Percentiles rank a stretch among this genome's conserved stretches.
These are phyloP conservation scores for Tremella fuciformis DNA, from an alignment of 768 basidiomycete genomes.

Conservation along the genomic window DNA sequence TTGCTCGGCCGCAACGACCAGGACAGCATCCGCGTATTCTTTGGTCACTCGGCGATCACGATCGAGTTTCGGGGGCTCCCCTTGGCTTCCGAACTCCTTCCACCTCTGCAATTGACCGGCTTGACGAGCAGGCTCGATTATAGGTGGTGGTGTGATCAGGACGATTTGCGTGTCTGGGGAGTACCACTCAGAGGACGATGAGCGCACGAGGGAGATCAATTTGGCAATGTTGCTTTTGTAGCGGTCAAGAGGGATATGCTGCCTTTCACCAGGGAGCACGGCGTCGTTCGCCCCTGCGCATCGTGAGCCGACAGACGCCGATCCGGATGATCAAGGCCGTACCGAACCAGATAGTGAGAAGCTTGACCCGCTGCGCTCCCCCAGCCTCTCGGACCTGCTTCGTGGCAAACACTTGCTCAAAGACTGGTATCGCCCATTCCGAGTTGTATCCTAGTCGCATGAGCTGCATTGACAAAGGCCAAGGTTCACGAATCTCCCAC, in stretches of 20 bases:
- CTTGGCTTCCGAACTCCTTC: conserved; percentile 58
- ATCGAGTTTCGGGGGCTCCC: conserved; percentile 60
- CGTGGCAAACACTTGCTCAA: conserved; percentile 68
- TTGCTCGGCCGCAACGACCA: conserved; percentile 60
- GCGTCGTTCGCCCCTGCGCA: conserved; percentile 66
- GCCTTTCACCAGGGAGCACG: conserved; percentile 61
- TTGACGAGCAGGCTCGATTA: conserved; percentile 52
- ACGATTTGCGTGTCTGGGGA: conserved; percentile 72
- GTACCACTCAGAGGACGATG: conserved; percentile 63
- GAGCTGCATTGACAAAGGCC: neutral
- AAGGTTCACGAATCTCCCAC: neutral
- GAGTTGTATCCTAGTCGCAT: conserved; percentile 62
- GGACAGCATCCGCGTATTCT: conserved; percentile 69
- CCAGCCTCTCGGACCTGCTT: conserved; percentile 55
- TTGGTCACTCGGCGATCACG: conserved; percentile 64
- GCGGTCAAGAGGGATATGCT: conserved; percentile 70
- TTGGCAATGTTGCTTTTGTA: conserved; percentile 65
- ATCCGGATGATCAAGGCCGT: conserved; percentile 33
- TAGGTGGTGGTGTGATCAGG: conserved; percentile 80
- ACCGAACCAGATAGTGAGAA: conserved; percentile 87
- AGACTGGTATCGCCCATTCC: conserved; percentile 75
- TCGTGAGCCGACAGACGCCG: conserved; percentile 1
- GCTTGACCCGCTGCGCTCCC: conserved; percentile 59
- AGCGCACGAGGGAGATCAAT: conserved; percentile 64
- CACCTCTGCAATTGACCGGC: conserved; percentile 59